phyloP scores from a whole-genome alignment of 345 rosid genomes.

The Eucalyptus lansdowneana region DNA sequence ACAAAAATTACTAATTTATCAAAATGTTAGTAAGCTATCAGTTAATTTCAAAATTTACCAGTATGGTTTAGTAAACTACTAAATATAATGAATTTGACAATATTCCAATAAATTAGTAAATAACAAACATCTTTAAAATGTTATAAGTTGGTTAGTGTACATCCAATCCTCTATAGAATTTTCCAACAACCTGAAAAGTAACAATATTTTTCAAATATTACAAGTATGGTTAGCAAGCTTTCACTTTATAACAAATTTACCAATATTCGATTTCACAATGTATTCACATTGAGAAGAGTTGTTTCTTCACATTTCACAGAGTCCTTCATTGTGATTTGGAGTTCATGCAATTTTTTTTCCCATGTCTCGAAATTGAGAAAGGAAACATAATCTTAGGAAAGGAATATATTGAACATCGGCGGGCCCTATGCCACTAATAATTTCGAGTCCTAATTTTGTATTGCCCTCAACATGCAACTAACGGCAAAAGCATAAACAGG shows the following conservation, averaged over 20 bases:
- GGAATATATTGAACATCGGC: not conserved
- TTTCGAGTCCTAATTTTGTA: not conserved
- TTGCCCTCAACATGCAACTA: not conserved
- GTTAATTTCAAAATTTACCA: not conserved
- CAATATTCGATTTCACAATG: not conserved
- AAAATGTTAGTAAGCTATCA: not conserved
- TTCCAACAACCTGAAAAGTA: not conserved
- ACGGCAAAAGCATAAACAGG: not conserved
- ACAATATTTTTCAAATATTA: not conserved
- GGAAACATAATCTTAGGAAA: not conserved
- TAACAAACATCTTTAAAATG: not conserved
- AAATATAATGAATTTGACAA: too few relatives aligned
- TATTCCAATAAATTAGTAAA: not conserved
- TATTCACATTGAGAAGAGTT: not conserved
- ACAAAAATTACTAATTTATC: too few relatives aligned
- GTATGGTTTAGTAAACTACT: not conserved
- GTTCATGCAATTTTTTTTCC: not conserved
- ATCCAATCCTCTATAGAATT: not conserved
- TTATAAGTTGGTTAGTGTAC: not conserved
- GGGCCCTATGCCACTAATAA: not conserved
- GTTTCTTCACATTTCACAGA: not conserved
- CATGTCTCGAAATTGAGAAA: not conserved
- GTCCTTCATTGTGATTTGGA: not conserved
- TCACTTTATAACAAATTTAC: not conserved
- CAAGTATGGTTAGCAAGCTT: not conserved